These are phyloP conservation scores for Magnusiomyces magnusii DNA, from an alignment of 1,139 yeast genomes.

Conservation along the genomic window DNA sequence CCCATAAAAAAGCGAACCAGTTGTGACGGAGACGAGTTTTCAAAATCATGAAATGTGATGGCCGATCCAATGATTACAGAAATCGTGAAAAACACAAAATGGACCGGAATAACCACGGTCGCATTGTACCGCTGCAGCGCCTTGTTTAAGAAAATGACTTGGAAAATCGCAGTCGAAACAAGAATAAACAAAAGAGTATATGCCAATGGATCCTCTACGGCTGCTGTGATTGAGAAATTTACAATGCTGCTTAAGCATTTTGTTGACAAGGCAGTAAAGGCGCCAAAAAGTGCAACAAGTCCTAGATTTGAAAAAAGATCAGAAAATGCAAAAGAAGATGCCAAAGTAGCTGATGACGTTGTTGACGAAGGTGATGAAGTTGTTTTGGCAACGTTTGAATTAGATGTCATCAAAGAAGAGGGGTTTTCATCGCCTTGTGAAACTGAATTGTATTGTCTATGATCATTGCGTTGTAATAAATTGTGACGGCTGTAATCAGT, in stretches of 20 bases:
- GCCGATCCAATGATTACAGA: slow-evolving; percentile 25
- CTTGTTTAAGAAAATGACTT: slow-evolving; percentile 34
- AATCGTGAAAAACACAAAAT: slow-evolving; percentile 36
- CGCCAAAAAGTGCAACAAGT: slow-evolving; percentile 40
- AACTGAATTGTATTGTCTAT: neutral
- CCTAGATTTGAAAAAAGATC: slow-evolving; percentile 27
- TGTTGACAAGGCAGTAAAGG: slow-evolving; percentile 39
- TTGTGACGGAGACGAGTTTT: slow-evolving; percentile 24
- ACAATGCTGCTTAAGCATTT: slow-evolving; percentile 36
- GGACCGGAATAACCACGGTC: slow-evolving; percentile 41
- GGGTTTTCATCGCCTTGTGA: neutral
- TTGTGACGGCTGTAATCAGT: neutral
- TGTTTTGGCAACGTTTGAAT: neutral
- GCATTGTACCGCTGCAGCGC: slow-evolving; percentile 37
- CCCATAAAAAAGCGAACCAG: slow-evolving; percentile 31
- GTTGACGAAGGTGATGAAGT: neutral
- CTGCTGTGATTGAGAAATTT: slow-evolving; percentile 27
- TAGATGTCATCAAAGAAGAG: neutral
- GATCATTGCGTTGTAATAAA: neutral
- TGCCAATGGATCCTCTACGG: slow-evolving; percentile 29
- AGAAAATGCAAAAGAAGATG: neutral
- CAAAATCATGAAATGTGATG: slow-evolving; percentile 37
- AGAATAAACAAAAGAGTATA: slow-evolving; percentile 31
- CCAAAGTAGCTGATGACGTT: neutral
- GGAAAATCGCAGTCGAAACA: slow-evolving; percentile 35